Percentiles rank a stretch among this genome's conserved stretches.
Evolutionary conservation across 495 filamentous ascomycete genomes (phyloP).

Genomic region (Monascus purpureus): DNA sequence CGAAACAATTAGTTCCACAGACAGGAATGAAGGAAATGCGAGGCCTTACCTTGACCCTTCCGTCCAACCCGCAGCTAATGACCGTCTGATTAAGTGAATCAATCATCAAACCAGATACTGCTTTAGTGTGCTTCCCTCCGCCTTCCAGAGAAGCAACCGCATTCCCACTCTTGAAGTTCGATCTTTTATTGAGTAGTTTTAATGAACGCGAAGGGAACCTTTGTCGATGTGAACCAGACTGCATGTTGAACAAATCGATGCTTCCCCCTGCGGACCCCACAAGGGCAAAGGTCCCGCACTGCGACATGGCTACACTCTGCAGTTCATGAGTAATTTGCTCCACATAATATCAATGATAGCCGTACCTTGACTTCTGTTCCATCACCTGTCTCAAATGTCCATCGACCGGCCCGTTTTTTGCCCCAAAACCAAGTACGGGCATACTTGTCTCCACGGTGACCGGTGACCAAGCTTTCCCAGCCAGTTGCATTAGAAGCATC

Average conservation of each 20-base stretch:
- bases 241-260: constrained; percentile 91
- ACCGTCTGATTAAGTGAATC: constrained; percentile 73
- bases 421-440: constrained; percentile 98
- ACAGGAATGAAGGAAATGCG: too few species aligned
- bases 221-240: constrained; percentile 77
- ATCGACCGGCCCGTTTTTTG: constrained; percentile 78
- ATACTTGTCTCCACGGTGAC: constrained; percentile 71
- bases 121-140: constrained; percentile 56
- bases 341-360: neutral
- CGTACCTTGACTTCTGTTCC: constrained; percentile 56
- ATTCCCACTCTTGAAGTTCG: constrained; percentile 32
- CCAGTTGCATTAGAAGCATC: constrained; percentile 60
- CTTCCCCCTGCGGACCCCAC: constrained; percentile 70
- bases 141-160: constrained; percentile 24
- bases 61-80: constrained; percentile 77
- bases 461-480: constrained; percentile 94
- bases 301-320: constrained; percentile 68
- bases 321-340: neutral
- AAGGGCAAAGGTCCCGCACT: constrained; percentile 90
- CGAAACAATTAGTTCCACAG: too few species aligned
- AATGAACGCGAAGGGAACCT: constrained; percentile 61
- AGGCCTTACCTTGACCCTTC: constrained; percentile 59
- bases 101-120: constrained; percentile 73
- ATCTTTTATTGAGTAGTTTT: constrained; percentile 46
- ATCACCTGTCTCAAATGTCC: constrained; percentile 82